These are phyloP conservation scores for Phialophora chinensis DNA, from an alignment of 2,329 filamentous ascomycete genomes.

Conservation along the genomic window DNA sequence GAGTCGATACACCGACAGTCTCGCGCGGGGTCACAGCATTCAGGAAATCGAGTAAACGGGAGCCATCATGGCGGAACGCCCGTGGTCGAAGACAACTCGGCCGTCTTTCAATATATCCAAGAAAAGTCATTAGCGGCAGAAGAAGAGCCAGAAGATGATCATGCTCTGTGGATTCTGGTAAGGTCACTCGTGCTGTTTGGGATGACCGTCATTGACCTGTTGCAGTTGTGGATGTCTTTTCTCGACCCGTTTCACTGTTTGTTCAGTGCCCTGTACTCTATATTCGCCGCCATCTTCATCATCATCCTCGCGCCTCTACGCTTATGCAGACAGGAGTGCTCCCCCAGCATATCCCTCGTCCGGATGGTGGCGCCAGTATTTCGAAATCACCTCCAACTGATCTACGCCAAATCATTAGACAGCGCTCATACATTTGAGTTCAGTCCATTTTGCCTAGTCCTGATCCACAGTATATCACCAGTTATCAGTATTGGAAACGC, in stretches of 20 bases:
- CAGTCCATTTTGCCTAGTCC: conserved; percentile 53
- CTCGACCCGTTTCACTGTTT: conserved; percentile 62
- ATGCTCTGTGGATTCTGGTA: conserved; percentile 55
- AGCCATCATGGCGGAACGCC: conserved; percentile 24
- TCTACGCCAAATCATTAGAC: conserved; percentile 40
- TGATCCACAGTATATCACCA: conserved; percentile 62
- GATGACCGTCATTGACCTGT: neutral
- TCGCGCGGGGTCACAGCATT: conserved; percentile 21
- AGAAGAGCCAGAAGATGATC: conserved; percentile 43
- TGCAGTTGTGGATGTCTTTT: conserved; percentile 43
- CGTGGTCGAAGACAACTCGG: conserved; percentile 34
- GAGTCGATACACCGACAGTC: conserved; percentile 22
- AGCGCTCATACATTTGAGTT: conserved; percentile 42
- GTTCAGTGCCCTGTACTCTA: conserved; percentile 60
- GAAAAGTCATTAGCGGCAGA: conserved; percentile 39
- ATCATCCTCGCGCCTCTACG: conserved; percentile 60
- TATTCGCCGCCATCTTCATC: conserved; percentile 58
- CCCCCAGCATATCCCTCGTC: conserved; percentile 43
- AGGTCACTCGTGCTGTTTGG: neutral
- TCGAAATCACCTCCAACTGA: conserved; percentile 38
- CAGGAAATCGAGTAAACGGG: conserved; percentile 10
- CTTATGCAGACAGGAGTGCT: conserved; percentile 55
- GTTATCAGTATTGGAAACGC: conserved; percentile 63
- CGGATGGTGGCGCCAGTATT: conserved; percentile 37
- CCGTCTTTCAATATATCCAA: conserved; percentile 35